Evolutionary conservation across 306 rosid species (phyloP).

Genomic region (Rubus idaeus): DNA sequence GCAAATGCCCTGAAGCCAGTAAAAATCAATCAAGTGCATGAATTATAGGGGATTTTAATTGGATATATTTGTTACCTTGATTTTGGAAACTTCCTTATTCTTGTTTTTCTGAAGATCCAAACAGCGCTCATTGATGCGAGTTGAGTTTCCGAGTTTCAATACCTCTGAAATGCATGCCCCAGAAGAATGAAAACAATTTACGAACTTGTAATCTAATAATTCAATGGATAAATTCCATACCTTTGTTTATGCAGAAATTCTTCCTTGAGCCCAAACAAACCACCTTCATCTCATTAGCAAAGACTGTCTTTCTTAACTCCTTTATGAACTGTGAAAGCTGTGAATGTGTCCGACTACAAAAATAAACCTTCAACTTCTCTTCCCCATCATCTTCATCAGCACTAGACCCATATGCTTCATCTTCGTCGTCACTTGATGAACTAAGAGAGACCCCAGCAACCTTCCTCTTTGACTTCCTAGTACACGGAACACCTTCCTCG

Average conservation of each 20-base stretch:
- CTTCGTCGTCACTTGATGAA: conserved; percentile 75
- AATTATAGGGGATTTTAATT: background rate
- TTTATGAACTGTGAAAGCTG: conserved; percentile 88
- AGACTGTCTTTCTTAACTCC: conserved; percentile 74
- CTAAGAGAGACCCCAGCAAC: conserved; percentile 31
- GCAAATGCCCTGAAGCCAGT: background rate
- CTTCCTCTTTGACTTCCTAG: conserved; percentile 61
- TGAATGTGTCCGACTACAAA: conserved; percentile 92
- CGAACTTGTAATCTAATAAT: conserved; percentile 12
- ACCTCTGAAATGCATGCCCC: conserved; percentile 54
- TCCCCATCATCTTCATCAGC: conserved; percentile 42
- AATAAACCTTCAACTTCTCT: conserved; percentile 64
- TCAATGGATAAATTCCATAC: conserved; percentile 34
- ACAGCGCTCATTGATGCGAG: conserved; percentile 76
- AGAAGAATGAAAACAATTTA: conserved; percentile 25
- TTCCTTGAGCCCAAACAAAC: conserved; percentile 87
- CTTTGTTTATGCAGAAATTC: conserved; percentile 83
- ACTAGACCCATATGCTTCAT: conserved; percentile 39
- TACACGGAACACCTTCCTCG: conserved; percentile 44
- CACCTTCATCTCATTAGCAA: conserved; percentile 60
- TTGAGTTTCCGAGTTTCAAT: conserved; percentile 56
- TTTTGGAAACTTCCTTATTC: conserved; percentile 56
- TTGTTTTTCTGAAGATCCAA: conserved; percentile 85
- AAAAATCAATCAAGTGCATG: background rate
- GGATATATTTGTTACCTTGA: conserved; percentile 48